Percentiles rank a stretch among this genome's conserved stretches.
Evolutionary conservation across 2,329 filamentous ascomycete species (phyloP).

Genomic region (Venturia oleaginea): DNA sequence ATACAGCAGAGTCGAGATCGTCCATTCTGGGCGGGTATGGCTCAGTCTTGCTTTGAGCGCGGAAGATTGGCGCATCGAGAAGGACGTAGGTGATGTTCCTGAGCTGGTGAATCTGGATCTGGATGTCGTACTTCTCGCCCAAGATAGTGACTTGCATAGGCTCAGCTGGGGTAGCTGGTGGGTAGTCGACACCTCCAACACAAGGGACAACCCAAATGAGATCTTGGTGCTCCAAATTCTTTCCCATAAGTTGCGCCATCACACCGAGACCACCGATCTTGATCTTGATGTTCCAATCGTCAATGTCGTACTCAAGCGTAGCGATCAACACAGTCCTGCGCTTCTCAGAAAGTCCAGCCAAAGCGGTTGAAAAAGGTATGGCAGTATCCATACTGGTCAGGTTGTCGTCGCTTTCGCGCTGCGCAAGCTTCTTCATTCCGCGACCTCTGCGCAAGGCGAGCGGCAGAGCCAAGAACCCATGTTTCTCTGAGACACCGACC

Average conservation of each 20-base stretch:
- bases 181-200: constrained; percentile 57
- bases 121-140: constrained; percentile 50
- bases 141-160: constrained; percentile 55
- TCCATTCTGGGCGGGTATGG: constrained; percentile 62
- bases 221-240: constrained; percentile 54
- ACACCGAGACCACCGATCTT: constrained; percentile 63
- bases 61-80: constrained; percentile 57
- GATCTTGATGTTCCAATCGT: constrained; percentile 61
- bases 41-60: constrained; percentile 52
- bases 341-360: constrained; percentile 23
- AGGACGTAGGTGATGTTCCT: constrained; percentile 61
- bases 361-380: not conserved
- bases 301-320: constrained; percentile 65
- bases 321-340: constrained; percentile 53
- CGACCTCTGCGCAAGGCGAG: constrained; percentile 16
- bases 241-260: constrained; percentile 62
- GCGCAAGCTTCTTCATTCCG: constrained; percentile 12
- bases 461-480: constrained; percentile 13
- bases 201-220: constrained; percentile 47
- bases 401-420: not conserved
- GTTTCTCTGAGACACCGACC: constrained; percentile 40
- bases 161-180: constrained; percentile 47
- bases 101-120: constrained; percentile 54
- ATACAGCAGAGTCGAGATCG: constrained; percentile 57
- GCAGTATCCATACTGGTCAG: not conserved